Conservation (phyloP, 139 green algal genomes). For the Chlorella sorokiniana region DNA sequence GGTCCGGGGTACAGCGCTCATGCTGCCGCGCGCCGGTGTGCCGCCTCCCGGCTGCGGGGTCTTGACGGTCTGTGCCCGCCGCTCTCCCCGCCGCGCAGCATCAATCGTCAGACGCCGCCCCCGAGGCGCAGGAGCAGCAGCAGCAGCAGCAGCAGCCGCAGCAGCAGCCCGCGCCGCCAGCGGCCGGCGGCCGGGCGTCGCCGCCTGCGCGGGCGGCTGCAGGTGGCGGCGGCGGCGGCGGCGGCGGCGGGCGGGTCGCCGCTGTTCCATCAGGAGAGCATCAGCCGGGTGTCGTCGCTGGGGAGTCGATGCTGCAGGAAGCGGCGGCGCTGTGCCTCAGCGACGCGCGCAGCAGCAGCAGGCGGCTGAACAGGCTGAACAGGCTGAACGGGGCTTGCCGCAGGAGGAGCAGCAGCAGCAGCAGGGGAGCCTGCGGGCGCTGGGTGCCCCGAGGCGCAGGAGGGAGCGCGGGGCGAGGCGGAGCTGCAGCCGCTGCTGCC, state of each 20-base stretch:
- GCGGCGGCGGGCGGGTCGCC: neutral
- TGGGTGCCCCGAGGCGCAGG: neutral
- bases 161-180: neutral
- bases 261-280: slow-evolving; percentile 24
- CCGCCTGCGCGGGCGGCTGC: neutral
- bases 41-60: too few relatives aligned
- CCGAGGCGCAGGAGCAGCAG: neutral
- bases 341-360: neutral
- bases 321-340: slow-evolving; percentile 9
- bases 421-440: neutral
- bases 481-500: neutral
- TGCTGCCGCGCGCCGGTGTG: too few relatives aligned
- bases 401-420: slow-evolving; percentile 6
- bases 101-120: too few relatives aligned
- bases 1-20: too few relatives aligned
- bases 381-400: neutral
- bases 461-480: neutral
- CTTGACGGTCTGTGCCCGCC: too few relatives aligned
- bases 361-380: neutral
- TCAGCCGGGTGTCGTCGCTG: slow-evolving; percentile 40
- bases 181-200: neutral
- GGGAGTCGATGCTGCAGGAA: slow-evolving; percentile 39
- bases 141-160: neutral
- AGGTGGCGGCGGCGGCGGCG: neutral
- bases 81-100: too few relatives aligned